Evolutionary conservation across 108 stramenopile species (phyloP), one percentile per base, ranked within the genome.

Genomic region (Mayamaea pseudoterrestris): DNA sequence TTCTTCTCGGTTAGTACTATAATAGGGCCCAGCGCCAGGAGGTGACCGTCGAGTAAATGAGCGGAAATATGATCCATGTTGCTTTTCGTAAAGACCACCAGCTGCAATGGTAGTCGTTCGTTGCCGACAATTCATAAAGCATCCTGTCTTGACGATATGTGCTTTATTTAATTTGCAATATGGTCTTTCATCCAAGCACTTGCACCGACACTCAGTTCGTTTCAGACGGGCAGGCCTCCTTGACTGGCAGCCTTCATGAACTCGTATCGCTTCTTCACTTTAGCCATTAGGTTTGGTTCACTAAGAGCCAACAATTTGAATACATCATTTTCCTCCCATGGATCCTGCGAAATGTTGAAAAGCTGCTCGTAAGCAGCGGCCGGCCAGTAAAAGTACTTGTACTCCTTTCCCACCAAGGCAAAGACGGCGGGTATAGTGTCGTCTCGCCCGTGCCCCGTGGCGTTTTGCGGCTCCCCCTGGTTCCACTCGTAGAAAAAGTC

Each of bases 331-430:
- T 83, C 46, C 57, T 90, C 82, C 26, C 60, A 71, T 5, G 83
- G 88, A 61, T 90, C 88, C 16, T 69, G 62, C 8, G 48, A 56
- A 22, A 82, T 44, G 47, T 85, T 73, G 50, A 85, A 90, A 20
- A 90, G 44, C 49, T 90, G 88, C 41, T 84, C 80, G 30, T 74
- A 69, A 3, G 78, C 39, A 40, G 69, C 69, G 39, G 82, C 62
- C 14, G 82, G 83, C 88, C 88, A 90, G 30, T 69, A 68, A 24
- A 90, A 76, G 57, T 81, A 85, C 60, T 77, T 77, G 49, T 46
- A 66, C 21, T 69, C 59, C 45, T 90, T 84, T 7, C 80, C 70
- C 16, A 90, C 74, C 20, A 90, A 58, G 11, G 88, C 88, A 50
- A 78, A 69, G 5, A 63, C 65, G 23, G 80, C 73, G 37, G 83